Base-by-base conservation (phyloP, 2,329 filamentous ascomycete species). In the Cladophialophora chaetospira region DNA sequence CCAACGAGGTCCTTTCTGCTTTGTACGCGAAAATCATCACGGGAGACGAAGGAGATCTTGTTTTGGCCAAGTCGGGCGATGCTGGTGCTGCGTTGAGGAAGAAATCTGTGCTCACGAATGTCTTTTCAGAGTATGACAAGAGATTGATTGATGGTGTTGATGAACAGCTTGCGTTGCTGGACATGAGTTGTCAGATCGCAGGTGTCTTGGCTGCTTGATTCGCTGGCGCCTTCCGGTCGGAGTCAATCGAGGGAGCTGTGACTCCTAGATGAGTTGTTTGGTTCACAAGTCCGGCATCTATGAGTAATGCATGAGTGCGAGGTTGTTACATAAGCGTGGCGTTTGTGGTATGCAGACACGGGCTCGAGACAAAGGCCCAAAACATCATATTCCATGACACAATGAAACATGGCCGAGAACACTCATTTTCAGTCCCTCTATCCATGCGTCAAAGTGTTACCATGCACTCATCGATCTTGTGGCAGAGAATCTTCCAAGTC, bases 91-190 rank as follows among this genome's bases (percentile, higher is more conserved):
- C 35, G 4, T 91, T 97, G 68, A 74, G 84, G 10, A 89, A 96
- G 69, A 99, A 99, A 77, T 95, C 93, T 70, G 87, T 87, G 71
- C 93, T 99, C 57, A 87, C 93, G 45, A 80, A 89, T 61, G 80
- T 93, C 3, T 99, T 99, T 70, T 97, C 92, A 0, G 92, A 97
- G 72, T 82, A 93, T 25, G 94, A 99, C 70, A 97, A 97, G 79
- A 83, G 94, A 63, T 75, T 99, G 44, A 88, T 96, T 4, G 95
- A 99, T 72, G 94, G 94, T 6, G 88, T 92, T 2, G 94, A 99
- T 69, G 94, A 99, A 75, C 93, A 99, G 71, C 77, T 99, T 21
- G 91, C 89, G 1, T 88, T 97, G 57, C 76, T 99, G 28, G 93
- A 99, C 72, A 71, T 97, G 63, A 82, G 88, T 5, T 79, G 97